A percentile compares a stretch with the other conserved stretches of the same genome.
Conservation (phyloP, 495 filamentous ascomycete genomes). For the Cercophora samala region DNA sequence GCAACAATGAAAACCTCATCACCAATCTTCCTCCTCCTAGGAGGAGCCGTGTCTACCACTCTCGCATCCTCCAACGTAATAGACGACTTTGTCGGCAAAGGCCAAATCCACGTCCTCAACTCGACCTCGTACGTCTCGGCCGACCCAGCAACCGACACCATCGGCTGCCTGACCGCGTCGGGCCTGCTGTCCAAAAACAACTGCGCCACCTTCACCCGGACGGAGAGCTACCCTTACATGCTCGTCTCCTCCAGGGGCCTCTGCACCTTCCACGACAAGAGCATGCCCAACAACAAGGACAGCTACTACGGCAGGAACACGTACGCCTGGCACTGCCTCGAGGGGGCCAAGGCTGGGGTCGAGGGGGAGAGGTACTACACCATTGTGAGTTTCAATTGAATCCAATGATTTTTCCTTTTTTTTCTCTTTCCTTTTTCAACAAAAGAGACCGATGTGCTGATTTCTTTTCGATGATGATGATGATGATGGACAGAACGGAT, state of each 20-base stretch:
- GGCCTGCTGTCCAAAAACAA: constrained; percentile 25
- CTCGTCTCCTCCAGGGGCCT: constrained; percentile 29
- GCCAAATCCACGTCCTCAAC: constrained; percentile 34
- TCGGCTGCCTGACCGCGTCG: constrained; percentile 35
- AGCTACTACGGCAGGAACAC: constrained; percentile 30
- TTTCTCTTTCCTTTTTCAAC: neutral
- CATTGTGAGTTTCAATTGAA: constrained; percentile 32
- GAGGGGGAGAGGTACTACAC: constrained; percentile 30
- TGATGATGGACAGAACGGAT: constrained; percentile 28
- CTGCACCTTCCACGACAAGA: constrained; percentile 34
- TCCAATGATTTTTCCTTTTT: neutral
- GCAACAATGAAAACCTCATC: neutral
- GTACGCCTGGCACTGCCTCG: constrained; percentile 30
- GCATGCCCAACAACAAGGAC: constrained; percentile 35
- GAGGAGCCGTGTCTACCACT: neutral
- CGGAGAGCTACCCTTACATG: constrained; percentile 26
- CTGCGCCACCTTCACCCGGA: constrained; percentile 34
- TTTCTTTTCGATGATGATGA: too few species aligned
- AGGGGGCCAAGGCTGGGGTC: neutral
- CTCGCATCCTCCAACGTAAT: neutral
- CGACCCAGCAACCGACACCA: constrained; percentile 20
- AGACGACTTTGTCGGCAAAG: constrained; percentile 28
- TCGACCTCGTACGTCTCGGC: constrained; percentile 15
- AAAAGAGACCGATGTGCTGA: constrained; percentile 10
- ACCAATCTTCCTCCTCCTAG: neutral